Conservation (phyloP, 371 early-diverging fungal species). For the Nematocida parisii region DNA sequence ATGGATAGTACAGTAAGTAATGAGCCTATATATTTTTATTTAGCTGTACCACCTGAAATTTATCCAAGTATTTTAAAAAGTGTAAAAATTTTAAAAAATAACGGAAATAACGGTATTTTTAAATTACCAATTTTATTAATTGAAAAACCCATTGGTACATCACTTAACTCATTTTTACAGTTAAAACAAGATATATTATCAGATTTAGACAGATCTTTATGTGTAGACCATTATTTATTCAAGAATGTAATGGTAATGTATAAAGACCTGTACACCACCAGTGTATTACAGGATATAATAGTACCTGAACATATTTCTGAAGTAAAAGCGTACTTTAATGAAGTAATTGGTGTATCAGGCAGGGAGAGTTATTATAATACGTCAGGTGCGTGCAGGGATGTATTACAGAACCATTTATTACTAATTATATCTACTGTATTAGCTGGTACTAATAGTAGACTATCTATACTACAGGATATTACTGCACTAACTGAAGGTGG, state of each 20-base stretch:
- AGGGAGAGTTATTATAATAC: conserved; percentile 92
- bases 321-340: conserved; percentile 95
- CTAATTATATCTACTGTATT: conserved; percentile 79
- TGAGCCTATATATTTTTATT: conserved; percentile 77
- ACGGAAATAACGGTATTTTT: neutral
- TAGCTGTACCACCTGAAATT: conserved; percentile 92
- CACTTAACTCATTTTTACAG: conserved; percentile 75
- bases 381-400: conserved; percentile 95
- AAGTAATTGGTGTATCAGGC: conserved; percentile 90
- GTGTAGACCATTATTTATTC: conserved; percentile 70
- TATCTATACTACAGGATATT: conserved; percentile 21
- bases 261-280: conserved; percentile 47
- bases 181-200: conserved; percentile 27
- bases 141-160: conserved; percentile 98
- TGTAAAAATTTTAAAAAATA: conserved; percentile 67
- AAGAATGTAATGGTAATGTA: conserved; percentile 64
- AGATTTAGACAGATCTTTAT: conserved; percentile 38
- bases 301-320: conserved; percentile 83
- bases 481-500: neutral
- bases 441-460: neutral
- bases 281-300: conserved; percentile 8
- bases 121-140: conserved; percentile 73
- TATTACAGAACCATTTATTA: conserved; percentile 92
- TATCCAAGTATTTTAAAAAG: conserved; percentile 77
- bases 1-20: neutral